Conservation (phyloP, 139 green algal species). For the Marvania coccoides region DNA sequence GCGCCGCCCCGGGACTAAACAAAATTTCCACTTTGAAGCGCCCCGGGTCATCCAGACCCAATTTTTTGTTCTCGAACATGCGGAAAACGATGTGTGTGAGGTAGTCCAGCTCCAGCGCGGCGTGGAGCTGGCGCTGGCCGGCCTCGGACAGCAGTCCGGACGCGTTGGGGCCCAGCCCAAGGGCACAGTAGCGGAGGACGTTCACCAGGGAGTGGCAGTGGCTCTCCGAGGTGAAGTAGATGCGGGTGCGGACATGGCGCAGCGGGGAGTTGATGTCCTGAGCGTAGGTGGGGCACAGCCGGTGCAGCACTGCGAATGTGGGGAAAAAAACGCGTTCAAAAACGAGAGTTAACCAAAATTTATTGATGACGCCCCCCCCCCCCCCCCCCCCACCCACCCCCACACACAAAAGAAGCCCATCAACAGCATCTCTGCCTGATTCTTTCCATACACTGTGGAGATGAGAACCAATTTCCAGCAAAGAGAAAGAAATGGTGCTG, state of each 20-base stretch:
- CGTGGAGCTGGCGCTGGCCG: conserved; percentile 35
- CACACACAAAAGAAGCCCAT: no score
- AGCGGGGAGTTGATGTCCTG: conserved; percentile 88
- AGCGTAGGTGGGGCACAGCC: conserved; percentile 81
- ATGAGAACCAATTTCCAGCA: no score
- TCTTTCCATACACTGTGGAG: no score
- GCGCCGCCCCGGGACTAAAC: conserved; percentile 66
- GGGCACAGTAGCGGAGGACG: conserved; percentile 79
- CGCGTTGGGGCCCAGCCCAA: conserved; percentile 9
- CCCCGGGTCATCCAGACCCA: conserved; percentile 49
- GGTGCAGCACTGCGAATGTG: conserved; percentile 36
- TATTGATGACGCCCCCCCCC: no score
- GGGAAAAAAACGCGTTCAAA: background rate
- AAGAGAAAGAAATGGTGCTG: no score
- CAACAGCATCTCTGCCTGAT: no score
- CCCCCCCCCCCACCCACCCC: no score
- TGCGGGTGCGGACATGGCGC: conserved; percentile 92
- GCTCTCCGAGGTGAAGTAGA: conserved; percentile 97
- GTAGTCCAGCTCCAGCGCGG: conserved; percentile 87
- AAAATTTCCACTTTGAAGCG: conserved; percentile 84
- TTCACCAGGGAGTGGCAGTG: conserved; percentile 96
- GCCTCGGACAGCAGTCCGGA: conserved; percentile 21
- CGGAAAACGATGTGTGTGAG: conserved; percentile 93
- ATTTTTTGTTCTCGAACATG: conserved; percentile 93
- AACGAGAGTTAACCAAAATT: background rate